phyloP scores from a whole-genome alignment of 2,329 filamentous ascomycete genomes.

The Colletotrichum nymphaeae region DNA sequence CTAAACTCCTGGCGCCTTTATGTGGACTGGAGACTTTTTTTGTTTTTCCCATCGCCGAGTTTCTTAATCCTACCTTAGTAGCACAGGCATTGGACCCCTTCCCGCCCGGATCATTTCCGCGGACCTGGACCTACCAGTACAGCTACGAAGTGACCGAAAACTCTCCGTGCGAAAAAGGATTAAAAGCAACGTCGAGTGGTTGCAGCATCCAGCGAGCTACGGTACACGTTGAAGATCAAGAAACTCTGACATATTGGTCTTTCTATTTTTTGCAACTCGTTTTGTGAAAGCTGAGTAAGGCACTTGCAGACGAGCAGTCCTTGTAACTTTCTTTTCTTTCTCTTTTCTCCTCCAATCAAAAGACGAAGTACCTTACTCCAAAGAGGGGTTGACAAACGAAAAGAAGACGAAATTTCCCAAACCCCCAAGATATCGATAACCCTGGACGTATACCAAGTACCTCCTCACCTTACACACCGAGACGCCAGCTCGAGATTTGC shows the following conservation, averaged over 20 bases:
- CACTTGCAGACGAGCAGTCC: neutral
- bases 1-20: neutral
- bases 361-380: conserved; percentile 34
- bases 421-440: neutral
- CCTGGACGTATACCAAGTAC: neutral
- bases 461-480: neutral
- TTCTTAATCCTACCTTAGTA: neutral
- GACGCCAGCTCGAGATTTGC: neutral
- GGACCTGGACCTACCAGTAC: neutral
- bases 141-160: conserved; percentile 26
- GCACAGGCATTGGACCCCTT: neutral
- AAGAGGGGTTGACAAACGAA: conserved; percentile 27
- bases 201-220: too few relatives aligned
- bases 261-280: too few relatives aligned
- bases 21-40: neutral
- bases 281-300: neutral
- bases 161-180: conserved; percentile 13
- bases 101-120: conserved; percentile 9
- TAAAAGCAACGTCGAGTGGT: conserved; percentile 13
- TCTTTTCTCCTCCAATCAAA: conserved; percentile 1
- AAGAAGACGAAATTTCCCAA: neutral
- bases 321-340: neutral
- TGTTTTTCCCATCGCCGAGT: neutral
- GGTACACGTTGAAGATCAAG: neutral
- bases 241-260: neutral